Evolutionary conservation across 108 stramenopile species (phyloP).

Genomic region (Epithemia pelagica): DNA sequence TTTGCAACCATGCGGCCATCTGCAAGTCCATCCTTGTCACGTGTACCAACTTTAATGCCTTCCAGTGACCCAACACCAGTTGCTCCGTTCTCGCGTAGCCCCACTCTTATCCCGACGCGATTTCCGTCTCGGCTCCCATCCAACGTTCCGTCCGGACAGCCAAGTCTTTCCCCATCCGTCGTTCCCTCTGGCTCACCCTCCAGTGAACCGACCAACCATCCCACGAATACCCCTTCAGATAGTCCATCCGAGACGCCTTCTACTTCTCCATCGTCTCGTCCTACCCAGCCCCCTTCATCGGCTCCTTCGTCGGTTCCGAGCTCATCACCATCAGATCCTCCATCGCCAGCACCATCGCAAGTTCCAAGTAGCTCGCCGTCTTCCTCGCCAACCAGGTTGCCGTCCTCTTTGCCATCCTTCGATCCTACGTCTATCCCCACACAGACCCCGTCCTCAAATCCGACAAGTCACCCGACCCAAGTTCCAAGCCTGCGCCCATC

Average conservation of each 20-base stretch:
- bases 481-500: too few relatives aligned
- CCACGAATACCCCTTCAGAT: background rate
- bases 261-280: background rate
- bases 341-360: background rate
- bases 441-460: background rate
- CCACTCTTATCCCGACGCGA: background rate
- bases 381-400: constrained; percentile 1
- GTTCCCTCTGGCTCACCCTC: too few relatives aligned
- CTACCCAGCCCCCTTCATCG: background rate
- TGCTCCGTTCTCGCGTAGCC: background rate
- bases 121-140: background rate
- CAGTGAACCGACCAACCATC: too few relatives aligned
- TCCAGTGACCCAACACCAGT: background rate
- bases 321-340: background rate
- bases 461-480: too few relatives aligned
- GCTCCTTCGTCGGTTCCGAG: background rate
- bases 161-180: too few relatives aligned
- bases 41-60: background rate
- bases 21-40: background rate
- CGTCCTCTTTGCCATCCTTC: background rate
- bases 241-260: constrained; percentile 5
- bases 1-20: background rate
- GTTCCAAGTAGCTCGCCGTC: constrained; percentile 11
- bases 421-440: background rate
- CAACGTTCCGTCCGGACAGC: too few relatives aligned